Conservation (phyloP, 495 filamentous ascomycete species). For the Penicillium maclennaniae region DNA sequence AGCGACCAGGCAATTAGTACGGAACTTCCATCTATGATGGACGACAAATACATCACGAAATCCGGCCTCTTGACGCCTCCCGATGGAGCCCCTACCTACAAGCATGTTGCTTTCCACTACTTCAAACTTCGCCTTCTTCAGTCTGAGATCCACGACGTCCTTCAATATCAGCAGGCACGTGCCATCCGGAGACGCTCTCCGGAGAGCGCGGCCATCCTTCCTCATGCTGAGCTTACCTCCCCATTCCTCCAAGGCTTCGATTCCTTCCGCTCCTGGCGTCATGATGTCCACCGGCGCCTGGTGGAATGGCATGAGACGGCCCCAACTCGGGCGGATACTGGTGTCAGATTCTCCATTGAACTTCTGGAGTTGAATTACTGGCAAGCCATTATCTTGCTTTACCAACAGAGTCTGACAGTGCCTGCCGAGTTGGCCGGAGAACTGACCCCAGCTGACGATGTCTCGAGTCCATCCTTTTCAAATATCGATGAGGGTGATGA, state of each 20-base stretch:
- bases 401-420: conserved; percentile 86
- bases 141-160: conserved; percentile 90
- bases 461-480: conserved; percentile 56
- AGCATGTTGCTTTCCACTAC: conserved; percentile 85
- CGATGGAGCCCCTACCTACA: conserved; percentile 66
- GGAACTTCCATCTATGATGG: conserved; percentile 82
- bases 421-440: conserved; percentile 79
- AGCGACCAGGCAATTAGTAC: conserved; percentile 92
- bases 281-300: conserved; percentile 78
- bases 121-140: conserved; percentile 88
- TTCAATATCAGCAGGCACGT: conserved; percentile 82
- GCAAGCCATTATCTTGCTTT: conserved; percentile 97
- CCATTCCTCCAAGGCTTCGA: conserved; percentile 82
- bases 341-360: conserved; percentile 79
- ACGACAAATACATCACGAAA: conserved; percentile 86
- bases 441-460: conserved; percentile 64
- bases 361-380: conserved; percentile 95
- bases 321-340: conserved; percentile 70
- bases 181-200: conserved; percentile 46
- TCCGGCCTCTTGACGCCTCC: conserved; percentile 62
- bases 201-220: conserved; percentile 62
- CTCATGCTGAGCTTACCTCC: conserved; percentile 74
- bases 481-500: conserved; percentile 66
- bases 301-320: conserved; percentile 84
- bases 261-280: conserved; percentile 82